These are phyloP conservation scores for Eutypa lata DNA, from an alignment of 2,329 filamentous ascomycete species.

Conservation along the genomic window DNA sequence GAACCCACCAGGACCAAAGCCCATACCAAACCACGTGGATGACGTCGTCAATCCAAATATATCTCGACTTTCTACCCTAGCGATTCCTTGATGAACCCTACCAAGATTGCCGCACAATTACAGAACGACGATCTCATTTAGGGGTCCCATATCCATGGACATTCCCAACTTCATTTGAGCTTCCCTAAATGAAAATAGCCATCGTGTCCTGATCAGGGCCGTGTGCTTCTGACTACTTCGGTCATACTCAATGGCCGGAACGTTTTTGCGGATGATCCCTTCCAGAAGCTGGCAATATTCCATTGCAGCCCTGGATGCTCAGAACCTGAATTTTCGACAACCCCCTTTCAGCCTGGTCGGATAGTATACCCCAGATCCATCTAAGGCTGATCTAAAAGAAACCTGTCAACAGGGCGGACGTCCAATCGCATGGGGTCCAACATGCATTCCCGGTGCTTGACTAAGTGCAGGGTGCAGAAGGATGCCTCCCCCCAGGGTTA, in stretches of 20 bases:
- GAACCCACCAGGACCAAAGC: constrained; percentile 23
- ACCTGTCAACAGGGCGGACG: neutral
- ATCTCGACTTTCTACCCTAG: neutral
- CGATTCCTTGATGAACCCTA: neutral
- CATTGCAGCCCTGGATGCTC: neutral
- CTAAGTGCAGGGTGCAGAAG: neutral
- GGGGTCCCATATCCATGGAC: neutral
- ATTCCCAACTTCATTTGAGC: neutral
- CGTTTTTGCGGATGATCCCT: neutral
- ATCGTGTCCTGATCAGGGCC: neutral
- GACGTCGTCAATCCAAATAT: constrained; percentile 13
- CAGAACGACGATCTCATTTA: neutral
- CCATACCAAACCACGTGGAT: constrained; percentile 10
- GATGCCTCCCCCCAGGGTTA: neutral
- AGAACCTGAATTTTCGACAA: neutral
- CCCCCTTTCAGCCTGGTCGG: neutral
- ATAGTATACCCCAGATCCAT: neutral
- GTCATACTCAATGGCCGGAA: neutral
- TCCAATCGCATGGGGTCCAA: neutral
- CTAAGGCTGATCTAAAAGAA: neutral
- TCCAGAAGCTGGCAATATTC: neutral
- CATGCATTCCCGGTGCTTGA: neutral
- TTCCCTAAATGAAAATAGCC: neutral
- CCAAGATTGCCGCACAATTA: neutral
- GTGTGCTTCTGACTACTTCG: neutral